Conservation (phyloP, 1,284 basidiomycete species). For the Leccinum fallax region DNA sequence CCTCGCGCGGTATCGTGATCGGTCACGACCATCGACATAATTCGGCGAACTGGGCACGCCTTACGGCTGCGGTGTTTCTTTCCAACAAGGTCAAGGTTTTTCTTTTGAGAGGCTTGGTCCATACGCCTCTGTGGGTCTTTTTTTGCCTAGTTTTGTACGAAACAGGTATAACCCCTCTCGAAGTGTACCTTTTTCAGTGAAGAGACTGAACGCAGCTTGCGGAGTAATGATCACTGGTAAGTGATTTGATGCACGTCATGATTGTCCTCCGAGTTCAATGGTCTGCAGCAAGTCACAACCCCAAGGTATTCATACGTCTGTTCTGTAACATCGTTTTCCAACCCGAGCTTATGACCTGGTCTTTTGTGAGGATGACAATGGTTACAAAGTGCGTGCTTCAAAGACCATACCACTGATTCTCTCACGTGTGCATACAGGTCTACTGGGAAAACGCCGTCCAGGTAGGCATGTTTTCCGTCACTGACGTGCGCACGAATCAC, state of each 20-base stretch:
- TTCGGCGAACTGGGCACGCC: slow-evolving; percentile 72
- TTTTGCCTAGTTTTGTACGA: not conserved
- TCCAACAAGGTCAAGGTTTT: slow-evolving; percentile 67
- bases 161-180: slow-evolving; percentile 4
- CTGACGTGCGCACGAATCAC: not conserved
- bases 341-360: slow-evolving; percentile 6
- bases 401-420: not conserved
- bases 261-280: not conserved
- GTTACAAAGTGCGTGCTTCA: slow-evolving; percentile 65
- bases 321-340: not conserved
- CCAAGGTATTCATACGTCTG: slow-evolving; percentile 54
- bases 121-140: slow-evolving; percentile 74
- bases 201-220: slow-evolving; percentile 65
- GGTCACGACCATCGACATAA: slow-evolving; percentile 83
- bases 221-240: slow-evolving; percentile 88
- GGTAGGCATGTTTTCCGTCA: slow-evolving; percentile 39
- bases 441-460: slow-evolving; percentile 87
- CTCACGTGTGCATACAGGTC: slow-evolving; percentile 47
- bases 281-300: slow-evolving; percentile 75
- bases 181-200: slow-evolving; percentile 79
- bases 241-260: slow-evolving; percentile 9
- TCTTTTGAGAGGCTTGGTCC: slow-evolving; percentile 69
- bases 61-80: slow-evolving; percentile 74
- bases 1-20: slow-evolving; percentile 69
- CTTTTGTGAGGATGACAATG: slow-evolving; percentile 70